Evolutionary conservation across 345 rosid species (phyloP), one percentile per base, ranked within the genome.

Genomic region (Heritiera fomes): DNA sequence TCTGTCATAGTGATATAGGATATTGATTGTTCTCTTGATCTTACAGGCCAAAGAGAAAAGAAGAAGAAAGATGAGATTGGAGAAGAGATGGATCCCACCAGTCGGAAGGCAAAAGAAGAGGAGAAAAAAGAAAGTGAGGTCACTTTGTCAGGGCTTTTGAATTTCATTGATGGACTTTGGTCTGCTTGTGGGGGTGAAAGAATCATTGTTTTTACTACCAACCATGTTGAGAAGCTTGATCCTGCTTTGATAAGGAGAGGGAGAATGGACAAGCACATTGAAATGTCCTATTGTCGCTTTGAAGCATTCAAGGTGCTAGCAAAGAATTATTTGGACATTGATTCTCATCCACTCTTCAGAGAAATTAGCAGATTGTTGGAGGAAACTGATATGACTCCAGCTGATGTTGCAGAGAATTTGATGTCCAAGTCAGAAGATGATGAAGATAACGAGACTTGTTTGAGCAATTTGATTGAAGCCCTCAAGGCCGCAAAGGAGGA

Each of bases 1-100:
- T 52, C 75, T 0, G 32, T 72, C 28, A 52, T 72, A 1, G 75
- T 72, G 75, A 72, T 72, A 3, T 62, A 72, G 46, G 75, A 72
- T 1, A 72, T 72, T 7, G 75, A 72, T 53, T 72, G 75, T 9
- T 72, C 75, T 55, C 75, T 72, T 52, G 62, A 72, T 72, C 75
- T 72, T 34, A 72, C 75, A 5, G 75, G 62, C 12, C 60, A 72
- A 34, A 72, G 75, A 30, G 43, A 52, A 13, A 55, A 72, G 18
- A 55, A 32, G 23, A 64, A 30, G 40, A 34, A 64, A 45, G 17
- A 63, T 5, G 17, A 32, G 0, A 14, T 17, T 12, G 45, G 34
- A 12, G 45, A 32, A 11, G 69, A 32, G 9, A 32, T 34, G 43
- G 62, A 58, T n/a, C 62, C 62, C 1, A 56, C 7, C 1, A 58